A percentile compares a stretch with the other conserved stretches of the same genome.
Evolutionary conservation across 140 eudicot species (phyloP).

Genomic region (Artemisia princeps): DNA sequence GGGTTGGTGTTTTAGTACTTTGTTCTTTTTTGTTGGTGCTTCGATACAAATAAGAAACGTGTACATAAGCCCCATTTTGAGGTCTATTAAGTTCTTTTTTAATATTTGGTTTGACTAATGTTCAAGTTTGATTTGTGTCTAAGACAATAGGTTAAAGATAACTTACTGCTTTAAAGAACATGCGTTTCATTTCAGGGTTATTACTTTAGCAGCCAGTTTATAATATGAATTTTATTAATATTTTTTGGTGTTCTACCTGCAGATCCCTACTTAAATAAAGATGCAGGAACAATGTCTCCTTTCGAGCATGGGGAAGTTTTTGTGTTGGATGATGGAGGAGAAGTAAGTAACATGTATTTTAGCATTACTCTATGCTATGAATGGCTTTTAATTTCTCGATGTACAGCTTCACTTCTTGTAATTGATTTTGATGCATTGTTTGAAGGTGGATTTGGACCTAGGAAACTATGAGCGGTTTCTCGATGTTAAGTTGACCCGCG

Average conservation of each 20-base stretch:
- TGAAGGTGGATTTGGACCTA: constrained; percentile 98
- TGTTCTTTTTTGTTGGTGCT: not conserved
- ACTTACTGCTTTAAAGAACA: not conserved
- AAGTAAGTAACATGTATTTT: constrained; percentile 40
- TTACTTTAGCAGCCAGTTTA: not conserved
- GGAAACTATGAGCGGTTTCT: constrained; percentile 98
- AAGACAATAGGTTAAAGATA: not conserved
- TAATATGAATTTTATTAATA: not conserved
- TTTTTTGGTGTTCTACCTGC: constrained; percentile 22
- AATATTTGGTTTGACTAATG: not conserved
- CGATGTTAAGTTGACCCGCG: constrained; percentile 74
- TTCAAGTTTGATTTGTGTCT: not conserved
- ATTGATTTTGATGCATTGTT: not conserved
- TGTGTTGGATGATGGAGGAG: constrained; percentile 96
- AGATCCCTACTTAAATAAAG: constrained; percentile 91
- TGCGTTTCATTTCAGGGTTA: not conserved
- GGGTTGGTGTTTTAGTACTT: constrained; percentile 11
- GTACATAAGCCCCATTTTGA: not conserved
- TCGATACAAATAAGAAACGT: not conserved
- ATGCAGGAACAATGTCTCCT: constrained; percentile 99
- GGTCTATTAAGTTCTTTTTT: not conserved
- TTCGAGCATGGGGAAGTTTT: constrained; percentile 96
- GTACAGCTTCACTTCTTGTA: too few relatives aligned
- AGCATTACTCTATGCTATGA: too few relatives aligned
- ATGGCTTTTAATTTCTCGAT: not conserved